Evolutionary conservation across 139 green algal genomes (phyloP).

Genomic region (Chlamydomonas sp.): DNA sequence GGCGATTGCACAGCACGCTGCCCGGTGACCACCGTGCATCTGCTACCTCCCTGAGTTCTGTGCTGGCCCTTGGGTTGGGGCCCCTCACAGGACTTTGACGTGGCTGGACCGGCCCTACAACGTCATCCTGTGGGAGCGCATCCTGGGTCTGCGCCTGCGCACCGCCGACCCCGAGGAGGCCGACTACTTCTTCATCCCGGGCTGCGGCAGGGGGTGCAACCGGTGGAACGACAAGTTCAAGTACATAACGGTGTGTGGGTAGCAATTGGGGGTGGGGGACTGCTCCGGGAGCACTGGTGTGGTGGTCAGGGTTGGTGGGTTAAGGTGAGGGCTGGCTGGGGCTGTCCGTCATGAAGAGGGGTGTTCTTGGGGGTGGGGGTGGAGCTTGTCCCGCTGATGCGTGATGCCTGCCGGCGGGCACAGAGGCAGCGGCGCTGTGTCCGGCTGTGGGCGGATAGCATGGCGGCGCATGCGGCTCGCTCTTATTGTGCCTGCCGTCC

Average conservation of each 20-base stretch:
- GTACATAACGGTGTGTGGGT: slow-evolving; percentile 16
- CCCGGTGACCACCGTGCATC: neutral
- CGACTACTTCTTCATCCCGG: slow-evolving; percentile 34
- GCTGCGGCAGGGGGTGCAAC: slow-evolving; percentile 24
- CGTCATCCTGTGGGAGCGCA: slow-evolving; percentile 40
- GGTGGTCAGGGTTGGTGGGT: too few relatives aligned
- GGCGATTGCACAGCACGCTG: neutral
- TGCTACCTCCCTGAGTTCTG: neutral
- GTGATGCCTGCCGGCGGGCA: too few relatives aligned
- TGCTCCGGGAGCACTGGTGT: too few relatives aligned
- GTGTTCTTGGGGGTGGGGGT: too few relatives aligned
- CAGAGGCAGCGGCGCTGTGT: too few relatives aligned
- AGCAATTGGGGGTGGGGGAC: neutral
- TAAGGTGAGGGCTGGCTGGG: too few relatives aligned
- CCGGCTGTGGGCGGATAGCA: too few relatives aligned
- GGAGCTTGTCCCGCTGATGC: too few relatives aligned
- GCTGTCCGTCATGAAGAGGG: too few relatives aligned
- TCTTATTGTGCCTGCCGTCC: too few relatives aligned
- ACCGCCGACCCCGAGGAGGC: slow-evolving; percentile 7
- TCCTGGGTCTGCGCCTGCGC: slow-evolving; percentile 5
- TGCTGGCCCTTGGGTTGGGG: neutral
- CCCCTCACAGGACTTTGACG: neutral
- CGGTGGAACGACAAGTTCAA: slow-evolving; percentile 27
- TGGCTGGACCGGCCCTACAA: slow-evolving; percentile 36
- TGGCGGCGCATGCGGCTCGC: too few relatives aligned